Evolutionary conservation across 441 rosid genomes (phyloP), one percentile per base, ranked within the genome.

Genomic region (Gossypium armourianum): DNA sequence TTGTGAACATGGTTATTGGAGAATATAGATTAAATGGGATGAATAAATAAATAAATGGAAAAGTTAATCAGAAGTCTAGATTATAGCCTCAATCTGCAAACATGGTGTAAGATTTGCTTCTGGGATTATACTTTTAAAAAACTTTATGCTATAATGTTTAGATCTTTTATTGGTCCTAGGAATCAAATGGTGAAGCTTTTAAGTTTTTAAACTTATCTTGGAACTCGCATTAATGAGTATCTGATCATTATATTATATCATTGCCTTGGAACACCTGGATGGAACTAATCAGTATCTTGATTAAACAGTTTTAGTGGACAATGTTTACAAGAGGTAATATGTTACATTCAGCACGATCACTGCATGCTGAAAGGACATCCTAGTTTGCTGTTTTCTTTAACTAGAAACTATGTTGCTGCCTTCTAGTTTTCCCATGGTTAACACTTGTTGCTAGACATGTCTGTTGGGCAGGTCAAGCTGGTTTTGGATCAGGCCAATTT

Each of bases 391-490:
- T 29, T 24, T 1, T 5, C 1, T 52, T 49, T 5, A 4, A 20
- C 10, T 52, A 52, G 21, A 8, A 54, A 68, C 19, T 68, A 0
- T 68, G 7, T 10, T 28, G 5, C 56, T 68, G 61, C 61, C 59
- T 73, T 69, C 50, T 45, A 36, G 45, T 28, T 28, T 60, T 26
- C 64, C 36, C 36, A 32, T 60, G 17, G 36, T 60, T 60, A 28
- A 6, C 15, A 0, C 56, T 59, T 60, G 36, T 15, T 29, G 36
- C 36, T 29, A 29, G 36, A 29, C 36, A 5, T 29, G 36, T 29
- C 36, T 29, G 36, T 29, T 29, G 36, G 36, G 36, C 36, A 29
- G 36, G 36, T 29, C 36, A 29, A 29, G 36, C 36, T 29, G 36
- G 8, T 29, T 29, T 29, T 29, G 36, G 1, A 29, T 29, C 1